Percentiles rank a stretch among this genome's conserved stretches.
Conservation (phyloP, 257 asterid species). For the Anisodus tanguticus region DNA sequence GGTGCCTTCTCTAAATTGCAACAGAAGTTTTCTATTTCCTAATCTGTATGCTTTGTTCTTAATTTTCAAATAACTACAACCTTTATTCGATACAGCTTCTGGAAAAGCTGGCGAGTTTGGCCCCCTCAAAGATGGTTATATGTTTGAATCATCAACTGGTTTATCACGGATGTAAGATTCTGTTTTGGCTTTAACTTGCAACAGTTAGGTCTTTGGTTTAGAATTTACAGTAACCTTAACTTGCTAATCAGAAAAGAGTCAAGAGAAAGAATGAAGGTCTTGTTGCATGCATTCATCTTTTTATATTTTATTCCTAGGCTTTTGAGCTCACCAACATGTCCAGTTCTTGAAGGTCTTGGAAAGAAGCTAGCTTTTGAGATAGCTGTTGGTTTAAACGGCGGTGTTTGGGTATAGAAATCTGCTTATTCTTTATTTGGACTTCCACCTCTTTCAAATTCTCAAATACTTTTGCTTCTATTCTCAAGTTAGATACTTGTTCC, state of each 20-base stretch:
- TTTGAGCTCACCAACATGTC: constrained; percentile 81
- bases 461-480: constrained; percentile 11
- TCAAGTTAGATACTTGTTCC: background rate
- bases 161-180: constrained; percentile 71
- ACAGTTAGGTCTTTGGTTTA: background rate
- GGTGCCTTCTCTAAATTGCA: constrained; percentile 38
- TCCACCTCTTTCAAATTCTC: constrained; percentile 23
- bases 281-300: constrained; percentile 26
- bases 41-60: constrained; percentile 9
- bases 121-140: constrained; percentile 85
- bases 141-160: constrained; percentile 94
- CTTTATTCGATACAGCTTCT: constrained; percentile 46
- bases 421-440: constrained; percentile 14
- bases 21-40: background rate
- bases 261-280: constrained; percentile 3
- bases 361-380: constrained; percentile 91
- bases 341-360: constrained; percentile 88
- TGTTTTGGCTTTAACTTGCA: background rate
- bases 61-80: constrained; percentile 20
- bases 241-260: constrained; percentile 9
- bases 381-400: constrained; percentile 93
- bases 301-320: constrained; percentile 49
- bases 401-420: constrained; percentile 78
- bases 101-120: constrained; percentile 97
- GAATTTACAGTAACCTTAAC: constrained; percentile 12